Base-by-base conservation (phyloP, 805 yeast species). In the Candida caryicola region DNA sequence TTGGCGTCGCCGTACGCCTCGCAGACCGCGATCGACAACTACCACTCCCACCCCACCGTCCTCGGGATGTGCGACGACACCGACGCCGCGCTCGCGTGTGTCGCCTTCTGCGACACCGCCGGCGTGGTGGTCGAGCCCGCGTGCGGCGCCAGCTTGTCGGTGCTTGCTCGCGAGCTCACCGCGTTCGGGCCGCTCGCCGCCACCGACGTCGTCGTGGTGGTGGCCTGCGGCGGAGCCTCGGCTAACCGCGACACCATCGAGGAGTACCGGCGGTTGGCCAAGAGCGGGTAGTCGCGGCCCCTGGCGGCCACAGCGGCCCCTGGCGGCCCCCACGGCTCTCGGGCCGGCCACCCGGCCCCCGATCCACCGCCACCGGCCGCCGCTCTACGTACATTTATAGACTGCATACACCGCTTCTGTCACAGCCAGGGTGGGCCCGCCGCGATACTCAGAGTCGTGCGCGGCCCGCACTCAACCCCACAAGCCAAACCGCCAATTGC, bases 151-250 rank as follows among this genome's bases (percentile, higher is more conserved):
- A 40, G 64, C 1, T 17, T 54, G 1, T 41, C 50, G 2, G 37
- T 47, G 9, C 51, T 54, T 1, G 45, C 50, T 8, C 27, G 52
- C 14, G 40, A 57, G 8, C 36, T 40, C 17, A 29, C 34, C 10
- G 29, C 29, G 12, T 41, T 58, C 42, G 46, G 49, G 17, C 23
- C 29, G 8, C 41, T 51, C 31, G 13, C 25, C n/a, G 27, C 29
- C 1, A 60, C 54, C 16, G 64, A 59, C 37, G 54, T 58, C 8
- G 45, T 60, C 4, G 43, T 62, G 5, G 43, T 56, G 8, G 41
- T 62, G 8, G 57, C 55, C 3, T 62, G 66, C 42, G 68, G 68
- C 3, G 67, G 66, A 7, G 29, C 47, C 5, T 45, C 45, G 2
- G 33, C 37, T 14, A 37, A 40, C 10, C 31, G 34, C 4, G 49